Evolutionary conservation across 192 early-diverging fungal species (phyloP), one percentile per base, ranked within the genome.

Genomic region (Podila clonocystis): DNA sequence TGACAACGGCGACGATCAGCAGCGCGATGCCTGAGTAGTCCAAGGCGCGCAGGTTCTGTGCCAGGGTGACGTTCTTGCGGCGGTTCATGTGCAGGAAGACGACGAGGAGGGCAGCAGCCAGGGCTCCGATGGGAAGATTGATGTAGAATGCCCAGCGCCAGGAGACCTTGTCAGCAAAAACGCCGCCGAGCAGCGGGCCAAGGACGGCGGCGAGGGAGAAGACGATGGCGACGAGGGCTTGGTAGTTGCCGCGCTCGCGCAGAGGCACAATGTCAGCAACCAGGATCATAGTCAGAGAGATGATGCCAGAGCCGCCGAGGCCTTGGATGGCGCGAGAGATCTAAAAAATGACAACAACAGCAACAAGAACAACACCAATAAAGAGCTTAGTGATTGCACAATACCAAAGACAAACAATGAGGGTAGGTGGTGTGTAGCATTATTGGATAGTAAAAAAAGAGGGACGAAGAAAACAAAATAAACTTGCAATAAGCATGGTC

Each of bases 131-230:
- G 9, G 95, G 95, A 4, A 95, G 74, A 80, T 96, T 96, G 85
- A 95, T 90, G 83, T 88, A 97, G 63, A 95, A 95, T 33, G 89
- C 93, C 89, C 93, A 93, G 33, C 91, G 85, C 91, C 91, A 93
- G 15, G 82, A 86, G 68, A 73, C 72, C 72, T 79, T 62, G 68
- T 97, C 95, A 0, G 91, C 85, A 52, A 97, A 93, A 9, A 89
- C 73, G 9, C 95, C 95, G 29, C 95, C 95, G 1, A 94, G 66
- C 11, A 97, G 74, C 15, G 95, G 95, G 0, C 94, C 95, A 36
- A 94, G 75, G 5, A 94, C 89, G 3, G 89, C 90, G 17, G 93
- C 87, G 33, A 94, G 68, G 4, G 91, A 91, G 82, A 93, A 95
- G 36, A 94, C 85, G 24, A 89, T 86, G 50, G 89, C 90, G 30